Conservation (phyloP, 352 stramenopile species). For the Globisporangium carolinianum region DNA sequence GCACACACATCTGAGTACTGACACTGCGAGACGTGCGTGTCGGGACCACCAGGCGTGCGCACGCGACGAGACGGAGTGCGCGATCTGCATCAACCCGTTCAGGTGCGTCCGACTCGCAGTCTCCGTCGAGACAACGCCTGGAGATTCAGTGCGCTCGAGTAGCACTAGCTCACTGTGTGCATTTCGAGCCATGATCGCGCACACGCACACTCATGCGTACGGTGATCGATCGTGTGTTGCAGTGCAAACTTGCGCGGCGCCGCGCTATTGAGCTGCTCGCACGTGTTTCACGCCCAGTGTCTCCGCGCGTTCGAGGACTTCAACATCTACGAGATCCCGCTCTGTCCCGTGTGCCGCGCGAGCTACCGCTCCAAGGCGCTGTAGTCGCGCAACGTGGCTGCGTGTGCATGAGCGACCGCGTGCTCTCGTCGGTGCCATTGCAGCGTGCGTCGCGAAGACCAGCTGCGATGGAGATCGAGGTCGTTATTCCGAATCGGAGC, state of each 20-base stretch:
- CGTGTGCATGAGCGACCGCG: too few relatives aligned
- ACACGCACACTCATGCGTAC: too few relatives aligned
- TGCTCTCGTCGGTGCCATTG: too few relatives aligned
- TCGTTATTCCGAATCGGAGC: too few relatives aligned
- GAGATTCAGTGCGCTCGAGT: too few relatives aligned
- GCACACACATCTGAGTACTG: background rate
- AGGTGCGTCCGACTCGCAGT: slow-evolving; percentile 18
- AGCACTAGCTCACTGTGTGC: too few relatives aligned
- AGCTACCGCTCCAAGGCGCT: slow-evolving; percentile 20
- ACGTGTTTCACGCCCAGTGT: slow-evolving; percentile 69
- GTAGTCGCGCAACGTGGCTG: background rate
- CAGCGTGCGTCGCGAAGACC: too few relatives aligned
- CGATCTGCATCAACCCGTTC: slow-evolving; percentile 79
- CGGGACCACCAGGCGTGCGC: slow-evolving; percentile 20
- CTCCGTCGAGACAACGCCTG: background rate
- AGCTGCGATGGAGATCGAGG: too few relatives aligned
- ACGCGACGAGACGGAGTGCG: slow-evolving; percentile 56
- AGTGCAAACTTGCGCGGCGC: slow-evolving; percentile 31
- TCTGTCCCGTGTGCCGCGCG: slow-evolving; percentile 71
- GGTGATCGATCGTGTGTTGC: background rate
- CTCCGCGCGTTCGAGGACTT: slow-evolving; percentile 79
- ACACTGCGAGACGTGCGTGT: background rate
- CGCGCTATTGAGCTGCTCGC: slow-evolving; percentile 69
- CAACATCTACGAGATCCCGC: slow-evolving; percentile 75
- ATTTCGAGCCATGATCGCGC: too few relatives aligned